Evolutionary conservation across 2,329 filamentous ascomycete genomes (phyloP), one percentile per base, ranked within the genome.

Genomic region (Xylariales sp.): DNA sequence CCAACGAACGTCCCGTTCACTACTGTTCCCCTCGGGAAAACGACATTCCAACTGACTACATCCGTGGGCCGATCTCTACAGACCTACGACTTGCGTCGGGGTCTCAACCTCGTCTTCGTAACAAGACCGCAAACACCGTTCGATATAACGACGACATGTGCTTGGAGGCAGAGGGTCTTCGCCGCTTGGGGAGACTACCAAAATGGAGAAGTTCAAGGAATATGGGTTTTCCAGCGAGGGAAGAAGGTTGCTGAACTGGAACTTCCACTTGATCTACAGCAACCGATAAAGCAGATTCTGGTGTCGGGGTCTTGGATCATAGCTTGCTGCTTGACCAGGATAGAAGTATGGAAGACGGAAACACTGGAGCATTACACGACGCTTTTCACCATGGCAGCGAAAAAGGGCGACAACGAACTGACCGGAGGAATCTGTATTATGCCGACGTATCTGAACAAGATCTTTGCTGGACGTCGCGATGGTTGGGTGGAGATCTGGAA

Each of bases 401-500:
- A 67, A 47, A 70, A 78, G 22, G 74, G 74, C 15, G 77, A 78
- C 42, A 83, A 81, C 51, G 70, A 82, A 50, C 80, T 96, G 43
- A 88, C 86, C 0, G 86, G 86, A 18, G 81, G 84, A 37, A 76
- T 95, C 51, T 85, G 82, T 59, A 94, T 80, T 55, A 88, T 97
- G 84, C 90, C 91, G 1, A 97, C 93, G 0, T 95, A 89, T 62
- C 66, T 98, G 46, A 98, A 98, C 72, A 98, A 98, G 65, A 78
- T 98, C 32, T 88, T 97, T 50, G 86, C 88, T 3, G 94, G 88
- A 8, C 82, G 88, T 54, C 78, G 78, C 48, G 89, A 98, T 60
- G 93, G 93, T 5, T 85, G 82, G 62, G 83, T 96, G 7, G 93
- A 98, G 58, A 95, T 98, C 38, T 98, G 93, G 91, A 98, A 98